Evolutionary conservation across 176 grass and related monocot genomes (phyloP).

Genomic region (Aegilops sharonensis): DNA sequence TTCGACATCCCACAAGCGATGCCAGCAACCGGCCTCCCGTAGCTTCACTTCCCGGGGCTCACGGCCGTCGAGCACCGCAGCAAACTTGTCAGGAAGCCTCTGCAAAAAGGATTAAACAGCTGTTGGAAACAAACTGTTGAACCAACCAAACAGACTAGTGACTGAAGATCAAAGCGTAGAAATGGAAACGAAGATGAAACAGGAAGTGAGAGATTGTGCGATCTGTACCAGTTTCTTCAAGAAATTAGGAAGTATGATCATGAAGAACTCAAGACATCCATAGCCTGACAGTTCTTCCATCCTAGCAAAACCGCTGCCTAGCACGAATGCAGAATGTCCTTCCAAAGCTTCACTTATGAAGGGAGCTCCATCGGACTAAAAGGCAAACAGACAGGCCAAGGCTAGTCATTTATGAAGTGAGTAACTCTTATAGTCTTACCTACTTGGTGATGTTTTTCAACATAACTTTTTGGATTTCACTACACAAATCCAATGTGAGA

Average conservation of each 20-base stretch:
- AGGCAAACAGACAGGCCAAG: no score
- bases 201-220: background rate
- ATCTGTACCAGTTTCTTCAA: constrained; percentile 16
- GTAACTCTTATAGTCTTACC: no score
- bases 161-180: background rate
- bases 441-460: no score
- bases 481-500: no score
- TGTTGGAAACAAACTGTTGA: background rate
- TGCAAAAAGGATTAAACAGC: background rate
- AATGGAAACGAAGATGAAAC: background rate
- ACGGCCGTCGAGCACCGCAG: background rate
- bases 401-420: no score
- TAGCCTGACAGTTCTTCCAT: no score
- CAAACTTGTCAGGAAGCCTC: constrained; percentile 27
- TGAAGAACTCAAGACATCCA: constrained; percentile 26
- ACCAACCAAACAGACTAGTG: background rate
- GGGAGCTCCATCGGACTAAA: no score
- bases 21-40: background rate
- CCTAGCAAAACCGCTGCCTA: no score
- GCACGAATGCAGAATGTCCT: no score
- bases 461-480: no score
- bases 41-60: constrained; percentile 24
- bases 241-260: constrained; percentile 27
- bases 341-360: no score
- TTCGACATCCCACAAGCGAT: constrained; percentile 20